These are phyloP conservation scores for Psidium friedrichsthalianum DNA, from an alignment of 345 rosid genomes.

Conservation along the genomic window DNA sequence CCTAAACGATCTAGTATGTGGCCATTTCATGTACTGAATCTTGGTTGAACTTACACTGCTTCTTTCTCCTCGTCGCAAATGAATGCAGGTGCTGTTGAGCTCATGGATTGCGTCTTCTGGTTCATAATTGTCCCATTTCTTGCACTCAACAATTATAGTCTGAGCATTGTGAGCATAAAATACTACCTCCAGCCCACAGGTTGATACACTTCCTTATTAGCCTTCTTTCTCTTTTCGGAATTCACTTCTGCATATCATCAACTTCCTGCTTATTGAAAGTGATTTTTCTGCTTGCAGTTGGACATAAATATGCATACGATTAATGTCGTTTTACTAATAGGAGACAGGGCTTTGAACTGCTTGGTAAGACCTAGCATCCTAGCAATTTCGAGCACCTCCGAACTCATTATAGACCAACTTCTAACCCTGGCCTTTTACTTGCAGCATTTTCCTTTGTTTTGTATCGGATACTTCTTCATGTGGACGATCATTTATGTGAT, in stretches of 20 bases:
- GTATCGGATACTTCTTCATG: conserved; percentile 76
- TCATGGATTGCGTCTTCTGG: conserved; percentile 94
- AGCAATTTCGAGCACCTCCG: not conserved
- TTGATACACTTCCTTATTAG: not conserved
- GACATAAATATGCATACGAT: conserved; percentile 70
- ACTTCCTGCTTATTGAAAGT: not conserved
- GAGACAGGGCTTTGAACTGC: conserved; percentile 73
- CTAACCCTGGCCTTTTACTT: not conserved
- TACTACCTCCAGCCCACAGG: not conserved
- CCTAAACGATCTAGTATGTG: not conserved
- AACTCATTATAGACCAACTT: not conserved
- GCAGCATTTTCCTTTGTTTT: conserved; percentile 86
- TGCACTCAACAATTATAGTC: conserved; percentile 56
- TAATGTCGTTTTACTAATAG: conserved; percentile 69
- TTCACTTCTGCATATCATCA: not conserved
- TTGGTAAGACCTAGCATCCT: conserved; percentile 34
- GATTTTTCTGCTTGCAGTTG: conserved; percentile 32
- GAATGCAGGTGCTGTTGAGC: conserved; percentile 94
- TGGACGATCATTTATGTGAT: conserved; percentile 75
- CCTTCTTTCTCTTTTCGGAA: not conserved
- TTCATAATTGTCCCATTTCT: conserved; percentile 87
- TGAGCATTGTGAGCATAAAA: conserved; percentile 66
- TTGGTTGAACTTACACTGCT: not conserved
- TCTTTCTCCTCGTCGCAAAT: conserved; percentile 30
- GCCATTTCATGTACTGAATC: not conserved